Evolutionary conservation across 2,329 filamentous ascomycete genomes (phyloP).

Genomic region (Monilinia laxa): DNA sequence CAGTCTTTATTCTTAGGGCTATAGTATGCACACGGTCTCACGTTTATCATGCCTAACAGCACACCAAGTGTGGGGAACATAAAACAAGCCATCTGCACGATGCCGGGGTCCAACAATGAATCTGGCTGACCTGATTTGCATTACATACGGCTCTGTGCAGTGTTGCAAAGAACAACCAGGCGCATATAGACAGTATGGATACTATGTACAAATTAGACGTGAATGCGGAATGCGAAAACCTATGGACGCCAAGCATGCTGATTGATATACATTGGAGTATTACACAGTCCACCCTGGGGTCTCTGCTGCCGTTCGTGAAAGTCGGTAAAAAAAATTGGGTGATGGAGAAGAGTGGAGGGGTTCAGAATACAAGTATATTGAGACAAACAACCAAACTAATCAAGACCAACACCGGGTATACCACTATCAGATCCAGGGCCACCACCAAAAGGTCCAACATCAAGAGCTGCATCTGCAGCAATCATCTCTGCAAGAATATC

Average conservation of each 20-base stretch:
- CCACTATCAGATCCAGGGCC: conserved; percentile 38
- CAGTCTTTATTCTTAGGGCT: neutral
- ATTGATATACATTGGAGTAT: conserved; percentile 35
- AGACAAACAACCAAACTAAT: conserved; percentile 32
- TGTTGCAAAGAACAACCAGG: conserved; percentile 28
- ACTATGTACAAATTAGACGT: conserved; percentile 37
- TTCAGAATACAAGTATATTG: conserved; percentile 22
- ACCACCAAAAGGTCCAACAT: conserved; percentile 50
- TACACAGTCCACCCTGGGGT: conserved; percentile 16
- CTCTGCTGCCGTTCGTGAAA: conserved; percentile 22
- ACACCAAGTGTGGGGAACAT: neutral
- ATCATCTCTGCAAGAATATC: conserved; percentile 99
- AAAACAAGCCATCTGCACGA: conserved; percentile 18
- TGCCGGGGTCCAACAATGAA: conserved; percentile 15
- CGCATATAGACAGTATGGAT: conserved; percentile 33
- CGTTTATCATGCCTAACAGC: conserved; percentile 1
- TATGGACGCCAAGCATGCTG: conserved; percentile 33
- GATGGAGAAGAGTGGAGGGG: conserved; percentile 27
- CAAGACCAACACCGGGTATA: conserved; percentile 37
- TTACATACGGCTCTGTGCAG: conserved; percentile 28
- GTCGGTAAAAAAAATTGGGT: conserved; percentile 16
- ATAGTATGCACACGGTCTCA: neutral
- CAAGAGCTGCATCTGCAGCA: conserved; percentile 76
- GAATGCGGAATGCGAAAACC: conserved; percentile 32
- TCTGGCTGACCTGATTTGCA: conserved; percentile 20